Conservation (phyloP, 208 protist genomes). For the Acanthamoeba culbertsoni region DNA sequence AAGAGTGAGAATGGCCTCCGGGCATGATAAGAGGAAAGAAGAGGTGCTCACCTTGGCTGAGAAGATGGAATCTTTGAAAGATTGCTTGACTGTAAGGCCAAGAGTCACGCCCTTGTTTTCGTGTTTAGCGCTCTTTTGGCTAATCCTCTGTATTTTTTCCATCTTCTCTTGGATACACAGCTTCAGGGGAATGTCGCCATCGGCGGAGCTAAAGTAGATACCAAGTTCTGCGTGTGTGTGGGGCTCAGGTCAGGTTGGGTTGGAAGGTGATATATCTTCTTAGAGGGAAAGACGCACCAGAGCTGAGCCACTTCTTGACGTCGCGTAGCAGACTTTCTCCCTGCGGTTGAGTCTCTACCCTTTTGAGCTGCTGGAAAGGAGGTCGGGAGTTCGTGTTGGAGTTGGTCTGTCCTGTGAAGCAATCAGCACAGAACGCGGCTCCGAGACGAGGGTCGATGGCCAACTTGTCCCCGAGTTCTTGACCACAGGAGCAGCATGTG, state of each 20-base stretch:
- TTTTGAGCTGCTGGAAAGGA: neutral
- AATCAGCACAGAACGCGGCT: neutral
- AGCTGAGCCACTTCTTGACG: neutral
- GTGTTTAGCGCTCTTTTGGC: neutral
- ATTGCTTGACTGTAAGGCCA: conserved; percentile 4
- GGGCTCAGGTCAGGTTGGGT: too few species aligned
- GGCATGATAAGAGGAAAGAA: neutral
- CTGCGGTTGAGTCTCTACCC: neutral
- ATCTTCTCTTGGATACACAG: neutral
- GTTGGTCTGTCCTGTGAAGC: neutral
- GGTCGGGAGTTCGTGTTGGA: neutral
- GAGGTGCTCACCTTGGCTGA: neutral
- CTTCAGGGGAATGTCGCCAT: neutral
- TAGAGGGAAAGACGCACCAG: neutral
- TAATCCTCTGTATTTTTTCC: neutral
- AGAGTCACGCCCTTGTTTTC: neutral
- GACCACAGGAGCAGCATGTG: neutral
- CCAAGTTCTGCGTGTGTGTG: neutral
- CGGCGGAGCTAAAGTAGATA: neutral
- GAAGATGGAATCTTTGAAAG: neutral
- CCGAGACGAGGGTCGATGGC: conserved; percentile 9
- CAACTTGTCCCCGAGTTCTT: neutral
- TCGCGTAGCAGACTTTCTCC: neutral
- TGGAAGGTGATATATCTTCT: neutral
- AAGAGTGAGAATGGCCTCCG: neutral